A percentile compares a stretch with the other conserved stretches of the same genome.
Evolutionary conservation across 2,329 filamentous ascomycete genomes (phyloP).

Genomic region (Clarireedia sp.): DNA sequence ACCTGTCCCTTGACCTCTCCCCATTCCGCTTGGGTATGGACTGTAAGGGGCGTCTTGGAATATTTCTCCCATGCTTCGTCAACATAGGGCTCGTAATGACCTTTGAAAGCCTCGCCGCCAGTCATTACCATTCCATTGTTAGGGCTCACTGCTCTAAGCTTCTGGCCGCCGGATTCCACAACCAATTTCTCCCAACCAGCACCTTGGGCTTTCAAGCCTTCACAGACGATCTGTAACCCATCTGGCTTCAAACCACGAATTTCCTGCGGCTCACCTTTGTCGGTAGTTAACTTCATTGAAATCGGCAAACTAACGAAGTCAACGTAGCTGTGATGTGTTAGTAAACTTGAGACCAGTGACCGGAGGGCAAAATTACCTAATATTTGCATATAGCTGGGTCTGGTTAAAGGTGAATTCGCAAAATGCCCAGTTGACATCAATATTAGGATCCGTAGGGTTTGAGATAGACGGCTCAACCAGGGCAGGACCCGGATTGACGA

Average conservation of each 20-base stretch:
- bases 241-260: constrained; percentile 48
- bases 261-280: constrained; percentile 36
- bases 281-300: constrained; percentile 41
- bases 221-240: constrained; percentile 48
- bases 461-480: constrained; percentile 68
- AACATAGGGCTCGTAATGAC: constrained; percentile 39
- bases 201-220: constrained; percentile 47
- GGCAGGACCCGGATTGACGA: constrained; percentile 59
- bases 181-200: constrained; percentile 52
- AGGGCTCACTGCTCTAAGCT: constrained; percentile 37
- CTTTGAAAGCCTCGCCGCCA: constrained; percentile 38
- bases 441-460: constrained; percentile 57
- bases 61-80: constrained; percentile 37
- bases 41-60: constrained; percentile 36
- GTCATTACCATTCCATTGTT: constrained; percentile 33
- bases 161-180: constrained; percentile 26
- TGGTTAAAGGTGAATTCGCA: constrained; percentile 62
- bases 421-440: constrained; percentile 55
- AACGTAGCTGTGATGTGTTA: constrained; percentile 45
- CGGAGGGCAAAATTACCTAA: constrained; percentile 30
- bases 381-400: constrained; percentile 56
- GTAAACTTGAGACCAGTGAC: neutral
- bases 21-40: constrained; percentile 55
- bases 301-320: constrained; percentile 67
- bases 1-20: constrained; percentile 47